phyloP scores from a whole-genome alignment of 2,329 filamentous ascomycete genomes.

The Xylariaceae sp. region DNA sequence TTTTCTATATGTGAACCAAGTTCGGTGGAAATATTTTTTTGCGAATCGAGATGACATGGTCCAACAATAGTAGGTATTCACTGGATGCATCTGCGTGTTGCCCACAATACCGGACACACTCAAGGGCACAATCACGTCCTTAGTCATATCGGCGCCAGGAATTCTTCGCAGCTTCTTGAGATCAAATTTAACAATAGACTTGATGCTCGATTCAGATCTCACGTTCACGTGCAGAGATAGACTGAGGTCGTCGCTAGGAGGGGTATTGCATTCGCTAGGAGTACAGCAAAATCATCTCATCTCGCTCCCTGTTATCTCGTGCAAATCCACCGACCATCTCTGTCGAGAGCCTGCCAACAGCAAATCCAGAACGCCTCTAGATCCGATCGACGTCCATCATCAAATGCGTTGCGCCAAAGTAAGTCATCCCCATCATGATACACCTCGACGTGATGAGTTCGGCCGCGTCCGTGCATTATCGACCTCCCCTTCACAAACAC shows the following conservation, averaged over 20 bases:
- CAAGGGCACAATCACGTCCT: no score
- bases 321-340: background rate
- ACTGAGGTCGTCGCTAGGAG: background rate
- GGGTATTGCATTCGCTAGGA: slow-evolving; percentile 11
- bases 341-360: background rate
- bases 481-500: background rate
- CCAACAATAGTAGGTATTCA: no score
- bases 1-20: no score
- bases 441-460: background rate
- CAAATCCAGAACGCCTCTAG: slow-evolving; percentile 4
- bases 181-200: no score
- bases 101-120: no score
- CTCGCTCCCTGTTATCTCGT: background rate
- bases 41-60: no score
- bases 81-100: no score
- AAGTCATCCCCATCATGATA: background rate
- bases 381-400: background rate
- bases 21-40: no score
- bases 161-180: no score
- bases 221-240: no score
- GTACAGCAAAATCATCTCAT: slow-evolving; percentile 1
- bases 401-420: slow-evolving; percentile 1
- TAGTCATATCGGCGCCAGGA: no score
- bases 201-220: no score
- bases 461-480: background rate